phyloP scores from a whole-genome alignment of 768 basidiomycete species.

The Mrakia blollopis region DNA sequence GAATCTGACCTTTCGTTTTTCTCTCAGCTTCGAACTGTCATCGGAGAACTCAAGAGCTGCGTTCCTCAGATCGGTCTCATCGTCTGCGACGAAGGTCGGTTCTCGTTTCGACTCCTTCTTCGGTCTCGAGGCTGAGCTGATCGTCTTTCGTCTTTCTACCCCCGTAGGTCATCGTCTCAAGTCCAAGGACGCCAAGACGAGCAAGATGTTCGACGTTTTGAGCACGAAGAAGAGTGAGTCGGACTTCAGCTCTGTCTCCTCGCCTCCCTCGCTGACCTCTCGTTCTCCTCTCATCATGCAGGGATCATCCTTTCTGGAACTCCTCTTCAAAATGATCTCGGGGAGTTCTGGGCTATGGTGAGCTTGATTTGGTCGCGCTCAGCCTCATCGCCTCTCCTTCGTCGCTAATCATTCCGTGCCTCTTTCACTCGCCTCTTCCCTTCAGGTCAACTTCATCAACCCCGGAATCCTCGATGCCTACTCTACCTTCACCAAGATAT shows the following conservation, averaged over 20 bases:
- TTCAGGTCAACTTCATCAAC: constrained; percentile 73
- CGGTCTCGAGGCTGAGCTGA: background rate
- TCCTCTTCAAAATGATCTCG: constrained; percentile 91
- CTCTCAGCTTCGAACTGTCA: constrained; percentile 34
- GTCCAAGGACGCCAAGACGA: constrained; percentile 84
- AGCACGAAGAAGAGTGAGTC: constrained; percentile 59
- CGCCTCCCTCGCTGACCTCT: background rate
- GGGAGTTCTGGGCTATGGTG: constrained; percentile 97
- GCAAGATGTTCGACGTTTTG: constrained; percentile 73
- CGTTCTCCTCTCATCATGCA: background rate
- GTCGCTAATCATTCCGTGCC: no score
- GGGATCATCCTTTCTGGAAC: constrained; percentile 73
- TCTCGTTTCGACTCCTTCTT: background rate
- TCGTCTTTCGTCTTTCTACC: background rate
- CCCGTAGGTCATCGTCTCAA: constrained; percentile 78
- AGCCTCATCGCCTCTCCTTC: background rate
- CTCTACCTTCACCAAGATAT: constrained; percentile 53
- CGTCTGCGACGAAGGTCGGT: constrained; percentile 85
- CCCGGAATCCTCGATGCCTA: constrained; percentile 68
- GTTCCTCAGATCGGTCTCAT: constrained; percentile 83
- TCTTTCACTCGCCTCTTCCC: background rate
- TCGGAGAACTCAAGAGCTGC: constrained; percentile 44
- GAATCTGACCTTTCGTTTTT: background rate
- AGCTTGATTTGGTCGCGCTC: background rate
- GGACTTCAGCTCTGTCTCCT: background rate